These are phyloP conservation scores for Paraglomus occultum DNA, from an alignment of 192 early-diverging fungal genomes.

Conservation along the genomic window DNA sequence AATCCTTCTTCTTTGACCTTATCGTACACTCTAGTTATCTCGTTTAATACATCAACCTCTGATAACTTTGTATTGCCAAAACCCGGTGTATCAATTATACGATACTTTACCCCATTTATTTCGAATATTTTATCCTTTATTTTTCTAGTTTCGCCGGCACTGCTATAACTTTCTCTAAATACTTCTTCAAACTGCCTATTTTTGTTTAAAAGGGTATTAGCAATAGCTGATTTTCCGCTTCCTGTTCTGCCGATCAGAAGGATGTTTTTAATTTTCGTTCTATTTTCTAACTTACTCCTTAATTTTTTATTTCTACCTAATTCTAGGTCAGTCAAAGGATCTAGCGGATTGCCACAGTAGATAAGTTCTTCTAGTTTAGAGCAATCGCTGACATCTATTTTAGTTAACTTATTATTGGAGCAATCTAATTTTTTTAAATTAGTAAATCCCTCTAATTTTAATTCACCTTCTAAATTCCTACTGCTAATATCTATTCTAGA, in stretches of 20 bases:
- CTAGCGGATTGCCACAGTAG: conserved; percentile 5
- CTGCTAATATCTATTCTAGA: too few relatives aligned
- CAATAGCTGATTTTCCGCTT: not conserved
- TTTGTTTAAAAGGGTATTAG: conserved; percentile 12
- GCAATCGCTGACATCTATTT: conserved; percentile 12
- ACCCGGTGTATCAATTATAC: conserved; percentile 15
- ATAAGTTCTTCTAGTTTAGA: conserved; percentile 17
- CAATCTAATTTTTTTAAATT: not conserved
- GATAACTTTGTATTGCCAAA: not conserved
- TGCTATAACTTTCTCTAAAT: not conserved
- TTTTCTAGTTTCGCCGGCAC: conserved; percentile 2
- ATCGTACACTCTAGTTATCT: not conserved
- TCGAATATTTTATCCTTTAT: not conserved
- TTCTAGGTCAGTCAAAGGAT: not conserved
- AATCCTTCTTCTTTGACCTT: not conserved
- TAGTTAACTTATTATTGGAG: conserved; percentile 7
- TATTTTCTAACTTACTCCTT: too few relatives aligned
- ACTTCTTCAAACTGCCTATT: conserved; percentile 11
- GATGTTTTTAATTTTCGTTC: not conserved
- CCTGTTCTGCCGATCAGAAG: conserved; percentile 3
- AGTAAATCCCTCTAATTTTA: conserved; percentile 25
- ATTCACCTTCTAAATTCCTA: not conserved
- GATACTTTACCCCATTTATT: conserved; percentile 8
- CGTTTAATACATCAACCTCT: not conserved
- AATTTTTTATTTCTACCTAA: too few relatives aligned